These are phyloP conservation scores for Tulasnella sp. DNA, from an alignment of 768 basidiomycete species.

Conservation along the genomic window DNA sequence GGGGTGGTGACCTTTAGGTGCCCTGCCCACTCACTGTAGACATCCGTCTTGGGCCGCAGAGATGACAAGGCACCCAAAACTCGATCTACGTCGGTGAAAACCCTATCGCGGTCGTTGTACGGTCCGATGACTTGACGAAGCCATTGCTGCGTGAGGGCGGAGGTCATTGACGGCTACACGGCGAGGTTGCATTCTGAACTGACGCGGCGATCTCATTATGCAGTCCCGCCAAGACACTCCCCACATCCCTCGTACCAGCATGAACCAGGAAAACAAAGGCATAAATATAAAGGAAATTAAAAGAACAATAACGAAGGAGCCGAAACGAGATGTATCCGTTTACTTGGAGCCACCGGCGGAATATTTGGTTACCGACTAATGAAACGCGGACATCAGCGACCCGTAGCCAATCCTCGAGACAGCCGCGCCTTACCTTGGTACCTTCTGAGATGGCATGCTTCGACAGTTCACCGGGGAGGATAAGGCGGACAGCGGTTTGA, in stretches of 20 bases:
- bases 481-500: constrained; percentile 90
- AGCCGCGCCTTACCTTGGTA: constrained; percentile 38
- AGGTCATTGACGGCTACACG: background rate
- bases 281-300: background rate
- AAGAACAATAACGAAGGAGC: background rate
- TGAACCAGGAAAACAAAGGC: background rate
- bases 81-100: constrained; percentile 56
- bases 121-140: constrained; percentile 53
- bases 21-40: constrained; percentile 50
- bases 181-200: background rate
- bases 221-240: background rate
- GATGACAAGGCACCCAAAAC: constrained; percentile 47
- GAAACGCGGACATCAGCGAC: background rate
- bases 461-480: constrained; percentile 93
- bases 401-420: background rate
- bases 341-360: constrained; percentile 21
- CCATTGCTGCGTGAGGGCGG: constrained; percentile 42
- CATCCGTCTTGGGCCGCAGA: constrained; percentile 70
- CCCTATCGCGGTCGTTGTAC: constrained; percentile 49
- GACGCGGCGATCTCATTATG: background rate
- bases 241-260: background rate
- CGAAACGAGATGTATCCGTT: background rate
- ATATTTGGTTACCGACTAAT: constrained; percentile 21
- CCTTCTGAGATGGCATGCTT: constrained; percentile 99
- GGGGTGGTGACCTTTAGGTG: background rate